Conservation (phyloP, 306 rosid species). For the Abrus pulchellus region DNA sequence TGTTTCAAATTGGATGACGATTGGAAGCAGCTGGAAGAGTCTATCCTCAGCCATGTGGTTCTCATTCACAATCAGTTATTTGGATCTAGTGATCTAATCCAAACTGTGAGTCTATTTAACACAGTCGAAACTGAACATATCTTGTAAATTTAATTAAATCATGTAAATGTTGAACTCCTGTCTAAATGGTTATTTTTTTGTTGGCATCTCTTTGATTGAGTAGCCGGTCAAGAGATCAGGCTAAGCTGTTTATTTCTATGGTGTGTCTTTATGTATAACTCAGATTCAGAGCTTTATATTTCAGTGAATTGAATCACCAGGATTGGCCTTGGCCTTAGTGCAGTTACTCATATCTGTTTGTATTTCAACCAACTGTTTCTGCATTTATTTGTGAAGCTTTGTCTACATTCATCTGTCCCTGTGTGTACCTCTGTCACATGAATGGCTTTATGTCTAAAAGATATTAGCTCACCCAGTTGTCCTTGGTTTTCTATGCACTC, state of each 20-base stretch:
- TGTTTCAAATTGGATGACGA: constrained; percentile 69
- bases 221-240: background rate
- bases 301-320: background rate
- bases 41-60: constrained; percentile 63
- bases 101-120: constrained; percentile 62
- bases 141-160: background rate
- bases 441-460: background rate
- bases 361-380: background rate
- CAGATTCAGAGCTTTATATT: background rate
- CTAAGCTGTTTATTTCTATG: background rate
- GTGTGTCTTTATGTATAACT: background rate
- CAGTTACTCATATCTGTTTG: background rate
- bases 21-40: constrained; percentile 73
- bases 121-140: background rate
- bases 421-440: background rate
- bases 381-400: constrained; percentile 2
- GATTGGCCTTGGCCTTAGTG: background rate
- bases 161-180: background rate
- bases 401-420: background rate
- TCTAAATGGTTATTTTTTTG: background rate
- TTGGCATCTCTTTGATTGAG: background rate
- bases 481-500: background rate
- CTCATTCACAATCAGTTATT: constrained; percentile 73
- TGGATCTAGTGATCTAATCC: constrained; percentile 73
- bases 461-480: background rate